A percentile compares a stretch with the other conserved stretches of the same genome.
Evolutionary conservation across 2,329 filamentous ascomycete genomes (phyloP).

Genomic region (Penicillium corylophilum): DNA sequence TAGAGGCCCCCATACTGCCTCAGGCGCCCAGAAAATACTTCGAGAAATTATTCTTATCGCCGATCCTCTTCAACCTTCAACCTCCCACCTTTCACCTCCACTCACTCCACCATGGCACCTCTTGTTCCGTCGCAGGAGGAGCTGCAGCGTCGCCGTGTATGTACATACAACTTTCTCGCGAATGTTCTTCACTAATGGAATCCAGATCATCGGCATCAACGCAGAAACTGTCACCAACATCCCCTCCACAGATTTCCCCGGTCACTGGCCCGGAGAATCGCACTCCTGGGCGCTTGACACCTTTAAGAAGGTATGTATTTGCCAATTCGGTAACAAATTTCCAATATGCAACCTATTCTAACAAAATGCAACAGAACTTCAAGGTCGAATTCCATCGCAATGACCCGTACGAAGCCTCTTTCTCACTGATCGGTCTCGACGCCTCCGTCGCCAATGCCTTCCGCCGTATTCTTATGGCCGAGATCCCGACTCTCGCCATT

Average conservation of each 20-base stretch:
- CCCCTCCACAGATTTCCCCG: conserved; percentile 86
- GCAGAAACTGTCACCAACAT: conserved; percentile 88
- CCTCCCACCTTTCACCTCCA: conserved; percentile 17
- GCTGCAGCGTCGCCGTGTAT: conserved; percentile 45
- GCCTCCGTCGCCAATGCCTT: conserved; percentile 95
- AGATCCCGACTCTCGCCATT: conserved; percentile 91
- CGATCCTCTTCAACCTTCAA: conserved; percentile 20
- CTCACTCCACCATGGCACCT: conserved; percentile 41
- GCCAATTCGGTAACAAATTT: neutral
- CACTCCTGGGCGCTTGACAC: conserved; percentile 72
- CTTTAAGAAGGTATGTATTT: conserved; percentile 60
- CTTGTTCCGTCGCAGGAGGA: conserved; percentile 44
- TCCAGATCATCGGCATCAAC: conserved; percentile 79
- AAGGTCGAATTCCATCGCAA: conserved; percentile 82
- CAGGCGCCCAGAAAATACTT: conserved; percentile 34
- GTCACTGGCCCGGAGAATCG: conserved; percentile 86
- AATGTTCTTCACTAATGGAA: conserved; percentile 3
- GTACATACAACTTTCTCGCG: conserved; percentile 5
- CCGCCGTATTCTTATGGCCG: conserved; percentile 89
- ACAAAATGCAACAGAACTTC: conserved; percentile 55
- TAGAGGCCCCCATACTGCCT: conserved; percentile 27
- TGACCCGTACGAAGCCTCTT: conserved; percentile 71
- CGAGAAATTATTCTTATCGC: conserved; percentile 30
- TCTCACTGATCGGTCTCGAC: conserved; percentile 89
- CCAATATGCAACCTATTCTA: neutral